A percentile compares a stretch with the other conserved stretches of the same genome.
Evolutionary conservation across 805 yeast species (phyloP).

Genomic region (Pichia manshurica): DNA sequence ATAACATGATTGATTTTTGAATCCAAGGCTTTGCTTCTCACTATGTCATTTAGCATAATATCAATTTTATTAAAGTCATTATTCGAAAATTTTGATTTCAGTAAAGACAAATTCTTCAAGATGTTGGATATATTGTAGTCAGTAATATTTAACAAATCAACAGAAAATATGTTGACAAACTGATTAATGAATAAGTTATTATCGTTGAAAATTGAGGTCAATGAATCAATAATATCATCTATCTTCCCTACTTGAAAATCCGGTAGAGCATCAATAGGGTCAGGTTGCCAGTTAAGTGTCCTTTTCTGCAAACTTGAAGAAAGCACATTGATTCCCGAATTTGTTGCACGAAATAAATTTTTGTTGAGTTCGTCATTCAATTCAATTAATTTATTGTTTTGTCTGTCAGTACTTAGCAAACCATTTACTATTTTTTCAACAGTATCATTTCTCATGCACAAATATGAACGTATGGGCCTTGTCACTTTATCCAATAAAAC

Average conservation of each 20-base stretch:
- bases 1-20: constrained; percentile 6
- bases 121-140: constrained; percentile 38
- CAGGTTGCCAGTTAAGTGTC: constrained; percentile 66
- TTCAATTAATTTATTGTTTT: constrained; percentile 41
- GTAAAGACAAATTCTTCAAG: constrained; percentile 39
- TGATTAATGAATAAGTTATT: constrained; percentile 62
- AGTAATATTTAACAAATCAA: constrained; percentile 42
- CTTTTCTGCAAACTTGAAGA: constrained; percentile 8
- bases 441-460: constrained; percentile 70
- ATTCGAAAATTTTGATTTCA: constrained; percentile 52
- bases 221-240: constrained; percentile 64
- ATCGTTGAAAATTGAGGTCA: constrained; percentile 67
- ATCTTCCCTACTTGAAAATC: constrained; percentile 62
- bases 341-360: constrained; percentile 6
- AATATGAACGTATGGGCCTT: constrained; percentile 65
- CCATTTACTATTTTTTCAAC: constrained; percentile 67
- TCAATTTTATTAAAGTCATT: constrained; percentile 61
- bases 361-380: constrained; percentile 48
- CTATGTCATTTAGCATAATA: constrained; percentile 76
- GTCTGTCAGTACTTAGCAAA: constrained; percentile 43
- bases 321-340: constrained; percentile 12
- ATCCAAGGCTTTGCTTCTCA: constrained; percentile 48
- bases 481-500: constrained; percentile 74
- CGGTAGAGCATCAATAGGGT: constrained; percentile 85
- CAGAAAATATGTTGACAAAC: constrained; percentile 55